These are phyloP conservation scores for Pseudogymnoascus sp. DNA, from an alignment of 2,329 filamentous ascomycete species.

Conservation along the genomic window DNA sequence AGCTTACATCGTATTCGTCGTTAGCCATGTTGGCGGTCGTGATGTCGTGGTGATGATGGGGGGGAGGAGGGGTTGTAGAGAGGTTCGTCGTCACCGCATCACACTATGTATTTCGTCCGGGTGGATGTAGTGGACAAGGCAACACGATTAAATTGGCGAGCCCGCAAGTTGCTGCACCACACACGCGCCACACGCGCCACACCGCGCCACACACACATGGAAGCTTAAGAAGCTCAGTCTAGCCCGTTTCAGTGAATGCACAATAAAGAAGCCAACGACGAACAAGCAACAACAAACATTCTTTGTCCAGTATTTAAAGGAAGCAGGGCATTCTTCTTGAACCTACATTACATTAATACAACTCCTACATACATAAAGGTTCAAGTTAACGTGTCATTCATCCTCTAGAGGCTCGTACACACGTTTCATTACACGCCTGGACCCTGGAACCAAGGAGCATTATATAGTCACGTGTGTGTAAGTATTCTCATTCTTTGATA, in stretches of 20 bases:
- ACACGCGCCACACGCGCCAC: conserved; percentile 23
- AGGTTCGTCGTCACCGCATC: conserved; percentile 11
- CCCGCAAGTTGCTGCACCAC: conserved; percentile 18
- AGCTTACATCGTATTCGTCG: conserved; percentile 98
- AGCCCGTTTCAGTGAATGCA: background rate
- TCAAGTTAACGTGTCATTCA: background rate
- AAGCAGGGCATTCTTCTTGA: background rate
- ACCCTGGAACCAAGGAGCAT: background rate
- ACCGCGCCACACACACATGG: conserved; percentile 13
- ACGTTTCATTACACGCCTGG: background rate
- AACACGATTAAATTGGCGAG: conserved; percentile 13
- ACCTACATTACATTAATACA: background rate
- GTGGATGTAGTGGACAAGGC: conserved; percentile 14
- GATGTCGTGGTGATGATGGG: conserved; percentile 20
- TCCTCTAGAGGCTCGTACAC: background rate
- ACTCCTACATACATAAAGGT: background rate
- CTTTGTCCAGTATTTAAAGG: background rate
- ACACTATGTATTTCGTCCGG: conserved; percentile 14
- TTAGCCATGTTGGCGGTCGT: conserved; percentile 73
- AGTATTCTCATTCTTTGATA: background rate
- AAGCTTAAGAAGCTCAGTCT: background rate
- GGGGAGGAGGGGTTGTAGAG: conserved; percentile 15
- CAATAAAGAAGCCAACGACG: conserved; percentile 2
- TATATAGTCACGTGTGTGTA: background rate
- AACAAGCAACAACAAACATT: background rate